These are phyloP conservation scores for Allium cepa DNA, from an alignment of 106 monocot species.

Conservation along the genomic window DNA sequence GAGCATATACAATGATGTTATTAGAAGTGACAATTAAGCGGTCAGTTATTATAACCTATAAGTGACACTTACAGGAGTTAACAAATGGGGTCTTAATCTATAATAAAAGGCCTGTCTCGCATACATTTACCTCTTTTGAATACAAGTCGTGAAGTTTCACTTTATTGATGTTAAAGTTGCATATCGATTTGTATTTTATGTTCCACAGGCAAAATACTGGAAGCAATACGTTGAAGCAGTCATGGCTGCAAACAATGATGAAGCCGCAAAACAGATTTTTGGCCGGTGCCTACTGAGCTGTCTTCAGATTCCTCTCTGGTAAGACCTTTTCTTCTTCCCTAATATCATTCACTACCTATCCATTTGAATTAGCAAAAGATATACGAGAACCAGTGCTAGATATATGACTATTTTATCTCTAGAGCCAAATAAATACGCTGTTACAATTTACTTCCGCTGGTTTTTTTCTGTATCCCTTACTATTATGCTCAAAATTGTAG, in stretches of 20 bases:
- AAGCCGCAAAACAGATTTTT: slow-evolving; percentile 86
- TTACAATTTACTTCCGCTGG: background rate
- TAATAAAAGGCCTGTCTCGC: background rate
- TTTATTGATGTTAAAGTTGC: too few relatives aligned
- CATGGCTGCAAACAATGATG: slow-evolving; percentile 81
- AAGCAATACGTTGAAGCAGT: slow-evolving; percentile 96
- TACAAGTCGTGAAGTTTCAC: too few relatives aligned
- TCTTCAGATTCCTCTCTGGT: slow-evolving; percentile 91
- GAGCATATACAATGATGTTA: too few relatives aligned
- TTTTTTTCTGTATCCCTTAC: background rate
- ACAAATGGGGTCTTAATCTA: background rate
- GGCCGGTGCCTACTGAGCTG: slow-evolving; percentile 92
- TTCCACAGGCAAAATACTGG: slow-evolving; percentile 80
- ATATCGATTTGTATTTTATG: background rate
- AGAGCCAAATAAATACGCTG: background rate
- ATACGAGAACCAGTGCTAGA: background rate
- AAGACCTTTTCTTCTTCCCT: background rate
- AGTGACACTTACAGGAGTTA: background rate
- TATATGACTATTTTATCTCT: background rate
- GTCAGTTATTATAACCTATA: too few relatives aligned
- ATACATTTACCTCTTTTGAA: too few relatives aligned
- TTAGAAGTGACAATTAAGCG: too few relatives aligned
- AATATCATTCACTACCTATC: too few relatives aligned
- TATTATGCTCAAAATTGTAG: background rate
- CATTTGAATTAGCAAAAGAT: too few relatives aligned